phyloP scores from a whole-genome alignment of 1,284 basidiomycete genomes.

The Earliella scabrosa region DNA sequence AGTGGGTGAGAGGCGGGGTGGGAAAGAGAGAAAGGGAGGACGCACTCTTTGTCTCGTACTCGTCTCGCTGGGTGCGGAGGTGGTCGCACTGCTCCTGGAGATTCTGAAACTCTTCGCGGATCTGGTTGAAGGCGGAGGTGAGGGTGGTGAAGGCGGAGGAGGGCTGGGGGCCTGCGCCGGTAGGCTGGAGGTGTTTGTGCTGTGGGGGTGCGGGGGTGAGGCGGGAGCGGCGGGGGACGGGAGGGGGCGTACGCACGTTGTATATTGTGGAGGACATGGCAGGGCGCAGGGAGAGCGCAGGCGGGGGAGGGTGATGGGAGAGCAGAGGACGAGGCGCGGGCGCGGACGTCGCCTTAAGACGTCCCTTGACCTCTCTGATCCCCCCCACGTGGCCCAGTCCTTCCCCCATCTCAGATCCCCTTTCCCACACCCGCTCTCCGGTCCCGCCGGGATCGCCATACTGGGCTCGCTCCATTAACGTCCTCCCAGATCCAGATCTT shows the following conservation, averaged over 20 bases:
- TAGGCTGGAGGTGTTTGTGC: slow-evolving; percentile 72
- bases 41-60: slow-evolving; percentile 87
- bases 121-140: slow-evolving; percentile 82
- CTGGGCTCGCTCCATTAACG: slow-evolving; percentile 13
- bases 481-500: slow-evolving; percentile 20
- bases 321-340: slow-evolving; percentile 20
- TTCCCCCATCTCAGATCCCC: slow-evolving; percentile 21
- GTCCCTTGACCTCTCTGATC: slow-evolving; percentile 23
- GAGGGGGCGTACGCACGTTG: slow-evolving; percentile 33
- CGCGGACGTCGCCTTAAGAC: slow-evolving; percentile 25
- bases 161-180: slow-evolving; percentile 50
- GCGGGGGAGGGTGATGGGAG: slow-evolving; percentile 22
- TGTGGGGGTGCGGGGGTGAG: slow-evolving; percentile 33
- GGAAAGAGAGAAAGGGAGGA: slow-evolving; percentile 12
- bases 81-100: slow-evolving; percentile 72
- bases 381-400: slow-evolving; percentile 17
- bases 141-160: slow-evolving; percentile 52
- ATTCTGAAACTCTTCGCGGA: slow-evolving; percentile 87
- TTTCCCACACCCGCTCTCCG: slow-evolving; percentile 18
- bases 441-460: slow-evolving; percentile 29
- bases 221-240: not conserved
- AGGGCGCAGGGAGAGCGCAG: not conserved
- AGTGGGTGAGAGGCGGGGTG: not conserved
- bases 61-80: slow-evolving; percentile 83
- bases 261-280: slow-evolving; percentile 41